A percentile compares a stretch with the other conserved stretches of the same genome.
These are phyloP conservation scores for Solanum pimpinellifolium DNA, from an alignment of 257 asterid genomes.

Conservation along the genomic window DNA sequence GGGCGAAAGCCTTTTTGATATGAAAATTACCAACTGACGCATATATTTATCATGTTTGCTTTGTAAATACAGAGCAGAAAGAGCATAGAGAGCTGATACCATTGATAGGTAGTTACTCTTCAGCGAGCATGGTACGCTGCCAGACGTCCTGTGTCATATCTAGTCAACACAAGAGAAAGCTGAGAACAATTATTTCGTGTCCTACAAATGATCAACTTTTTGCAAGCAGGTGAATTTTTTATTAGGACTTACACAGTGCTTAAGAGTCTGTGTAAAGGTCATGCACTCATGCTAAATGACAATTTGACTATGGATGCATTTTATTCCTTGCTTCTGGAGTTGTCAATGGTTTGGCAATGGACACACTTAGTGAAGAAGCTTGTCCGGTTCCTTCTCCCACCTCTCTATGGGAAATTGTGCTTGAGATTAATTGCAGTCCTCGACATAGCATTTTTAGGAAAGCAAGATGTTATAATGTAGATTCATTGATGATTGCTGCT, in stretches of 20 bases:
- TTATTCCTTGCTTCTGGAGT: background rate
- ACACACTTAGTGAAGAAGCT: background rate
- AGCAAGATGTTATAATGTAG: background rate
- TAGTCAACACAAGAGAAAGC: conserved; percentile 47
- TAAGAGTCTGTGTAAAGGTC: background rate
- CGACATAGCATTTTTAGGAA: background rate
- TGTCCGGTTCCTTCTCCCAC: background rate
- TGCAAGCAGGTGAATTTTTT: conserved; percentile 24
- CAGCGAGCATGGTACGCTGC: conserved; percentile 21
- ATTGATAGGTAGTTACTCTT: conserved; percentile 10
- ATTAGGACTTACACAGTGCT: background rate
- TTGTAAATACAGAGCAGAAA: conserved; percentile 24
- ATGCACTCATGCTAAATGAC: background rate
- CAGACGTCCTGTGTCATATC: conserved; percentile 19
- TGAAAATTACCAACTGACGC: background rate
- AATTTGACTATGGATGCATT: background rate
- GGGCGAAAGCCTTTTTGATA: background rate
- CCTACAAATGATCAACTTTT: conserved; percentile 41
- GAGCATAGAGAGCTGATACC: conserved; percentile 31
- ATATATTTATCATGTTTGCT: background rate
- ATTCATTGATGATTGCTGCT: background rate
- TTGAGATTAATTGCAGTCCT: background rate
- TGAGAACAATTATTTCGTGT: conserved; percentile 35
- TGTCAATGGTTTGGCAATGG: background rate
- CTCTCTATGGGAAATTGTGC: background rate